Percentiles rank a stretch among this genome's conserved stretches.
Conservation (phyloP, 139 green algal species). For the Tetradesmus obliquus region DNA sequence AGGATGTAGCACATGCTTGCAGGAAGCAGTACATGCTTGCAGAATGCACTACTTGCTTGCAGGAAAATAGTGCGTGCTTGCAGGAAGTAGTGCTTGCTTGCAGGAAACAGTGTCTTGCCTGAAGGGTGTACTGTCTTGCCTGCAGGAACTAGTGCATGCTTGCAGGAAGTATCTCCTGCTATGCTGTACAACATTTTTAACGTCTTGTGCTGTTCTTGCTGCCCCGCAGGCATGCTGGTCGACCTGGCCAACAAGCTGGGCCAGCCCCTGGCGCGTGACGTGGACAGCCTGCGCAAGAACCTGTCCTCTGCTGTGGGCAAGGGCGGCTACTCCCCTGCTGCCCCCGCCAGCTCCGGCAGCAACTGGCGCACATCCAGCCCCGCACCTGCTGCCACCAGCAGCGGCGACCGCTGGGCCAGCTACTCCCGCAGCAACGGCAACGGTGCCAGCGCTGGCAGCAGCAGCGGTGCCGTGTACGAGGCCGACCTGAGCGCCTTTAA, state of each 20-base stretch:
- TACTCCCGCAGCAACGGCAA: slow-evolving; percentile 23
- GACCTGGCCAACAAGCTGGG: slow-evolving; percentile 42
- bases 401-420: slow-evolving; percentile 32
- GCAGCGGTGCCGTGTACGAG: slow-evolving; percentile 19
- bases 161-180: background rate
- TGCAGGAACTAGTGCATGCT: background rate
- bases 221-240: slow-evolving; percentile 30
- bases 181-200: background rate
- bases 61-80: background rate
- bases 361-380: slow-evolving; percentile 26
- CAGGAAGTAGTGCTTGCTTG: background rate
- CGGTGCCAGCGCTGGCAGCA: slow-evolving; percentile 9
- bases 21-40: background rate
- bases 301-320: slow-evolving; percentile 37
- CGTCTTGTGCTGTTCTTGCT: background rate
- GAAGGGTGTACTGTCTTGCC: background rate
- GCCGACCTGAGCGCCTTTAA: slow-evolving; percentile 35
- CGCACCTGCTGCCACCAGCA: slow-evolving; percentile 23
- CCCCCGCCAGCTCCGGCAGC: slow-evolving; percentile 11
- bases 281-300: slow-evolving; percentile 39
- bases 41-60: background rate
- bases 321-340: slow-evolving; percentile 33
- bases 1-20: background rate
- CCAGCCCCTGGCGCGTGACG: slow-evolving; percentile 20
- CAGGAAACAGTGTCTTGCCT: background rate